Percentiles rank a stretch among this genome's conserved stretches.
These are phyloP conservation scores for Candida sp. DNA, from an alignment of 1,139 yeast species.

Conservation along the genomic window DNA sequence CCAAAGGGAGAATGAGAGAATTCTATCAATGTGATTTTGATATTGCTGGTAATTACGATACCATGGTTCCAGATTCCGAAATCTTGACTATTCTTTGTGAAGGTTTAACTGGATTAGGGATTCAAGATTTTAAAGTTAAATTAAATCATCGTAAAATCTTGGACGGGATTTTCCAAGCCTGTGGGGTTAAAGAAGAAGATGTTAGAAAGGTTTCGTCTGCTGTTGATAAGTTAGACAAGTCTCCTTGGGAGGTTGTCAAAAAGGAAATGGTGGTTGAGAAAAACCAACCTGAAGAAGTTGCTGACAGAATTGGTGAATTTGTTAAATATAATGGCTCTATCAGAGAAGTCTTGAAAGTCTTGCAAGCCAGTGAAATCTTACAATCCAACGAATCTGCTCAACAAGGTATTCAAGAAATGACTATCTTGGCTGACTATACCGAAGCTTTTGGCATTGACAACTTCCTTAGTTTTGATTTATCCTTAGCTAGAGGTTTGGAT, in stretches of 20 bases:
- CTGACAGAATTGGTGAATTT: conserved; percentile 87
- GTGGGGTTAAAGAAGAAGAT: conserved; percentile 93
- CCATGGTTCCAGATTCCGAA: conserved; percentile 97
- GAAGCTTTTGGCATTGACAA: conserved; percentile 73
- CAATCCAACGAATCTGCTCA: conserved; percentile 67
- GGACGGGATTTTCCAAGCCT: conserved; percentile 92
- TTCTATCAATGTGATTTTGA: conserved; percentile 98
- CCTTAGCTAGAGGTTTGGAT: conserved; percentile 95
- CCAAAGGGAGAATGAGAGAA: conserved; percentile 99
- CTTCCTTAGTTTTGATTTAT: conserved; percentile 79
- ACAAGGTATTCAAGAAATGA: conserved; percentile 80
- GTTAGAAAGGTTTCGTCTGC: conserved; percentile 93
- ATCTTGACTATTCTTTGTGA: conserved; percentile 76
- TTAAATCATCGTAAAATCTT: conserved; percentile 92
- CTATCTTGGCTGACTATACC: conserved; percentile 66
- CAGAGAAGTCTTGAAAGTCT: conserved; percentile 57
- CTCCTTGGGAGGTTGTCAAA: conserved; percentile 93
- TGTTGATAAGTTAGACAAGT: conserved; percentile 92
- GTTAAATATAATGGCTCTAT: conserved; percentile 82
- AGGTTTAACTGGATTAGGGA: conserved; percentile 81
- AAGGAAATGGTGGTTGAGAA: conserved; percentile 91
- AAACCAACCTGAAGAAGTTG: conserved; percentile 85
- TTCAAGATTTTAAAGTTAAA: conserved; percentile 84
- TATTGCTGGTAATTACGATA: conserved; percentile 86
- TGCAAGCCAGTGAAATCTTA: conserved; percentile 57